Percentiles rank a stretch among this genome's conserved stretches.
Evolutionary conservation across 2,329 filamentous ascomycete genomes (phyloP).

Genomic region (Fusarium sp.): DNA sequence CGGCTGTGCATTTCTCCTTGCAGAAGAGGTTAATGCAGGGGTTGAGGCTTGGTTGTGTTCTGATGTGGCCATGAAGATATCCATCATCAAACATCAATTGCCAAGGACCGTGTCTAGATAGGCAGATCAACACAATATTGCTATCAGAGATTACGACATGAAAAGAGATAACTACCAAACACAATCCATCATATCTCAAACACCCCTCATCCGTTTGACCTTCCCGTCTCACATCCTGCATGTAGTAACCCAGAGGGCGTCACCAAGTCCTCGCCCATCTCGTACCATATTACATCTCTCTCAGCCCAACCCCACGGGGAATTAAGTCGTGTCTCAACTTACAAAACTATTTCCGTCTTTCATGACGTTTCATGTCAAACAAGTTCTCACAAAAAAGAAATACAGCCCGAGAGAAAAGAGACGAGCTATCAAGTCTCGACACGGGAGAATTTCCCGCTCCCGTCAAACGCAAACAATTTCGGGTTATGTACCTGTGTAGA

Average conservation of each 20-base stretch:
- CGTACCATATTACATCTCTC: neutral
- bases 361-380: conserved; percentile 29
- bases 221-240: conserved; percentile 42
- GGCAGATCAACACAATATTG: neutral
- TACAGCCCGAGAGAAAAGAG: neutral
- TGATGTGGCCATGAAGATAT: neutral
- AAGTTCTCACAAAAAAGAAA: neutral
- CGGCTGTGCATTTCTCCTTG: conserved; percentile 3
- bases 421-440: conserved; percentile 23
- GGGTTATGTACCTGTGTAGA: neutral
- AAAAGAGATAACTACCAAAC: neutral
- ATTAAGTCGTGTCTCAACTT: conserved; percentile 18
- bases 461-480: conserved; percentile 20
- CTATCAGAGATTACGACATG: neutral
- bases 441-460: conserved; percentile 19
- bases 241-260: conserved; percentile 37
- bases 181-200: neutral
- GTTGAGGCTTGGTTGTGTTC: neutral
- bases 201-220: conserved; percentile 33
- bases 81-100: too few relatives aligned
- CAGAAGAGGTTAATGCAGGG: neutral
- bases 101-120: neutral
- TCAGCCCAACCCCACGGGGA: conserved; percentile 13
- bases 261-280: neutral
- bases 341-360: conserved; percentile 35